A percentile compares a stretch with the other conserved stretches of the same genome.
Evolutionary conservation across 2,329 filamentous ascomycete species (phyloP).

Genomic region (Penicillium janthinellum): DNA sequence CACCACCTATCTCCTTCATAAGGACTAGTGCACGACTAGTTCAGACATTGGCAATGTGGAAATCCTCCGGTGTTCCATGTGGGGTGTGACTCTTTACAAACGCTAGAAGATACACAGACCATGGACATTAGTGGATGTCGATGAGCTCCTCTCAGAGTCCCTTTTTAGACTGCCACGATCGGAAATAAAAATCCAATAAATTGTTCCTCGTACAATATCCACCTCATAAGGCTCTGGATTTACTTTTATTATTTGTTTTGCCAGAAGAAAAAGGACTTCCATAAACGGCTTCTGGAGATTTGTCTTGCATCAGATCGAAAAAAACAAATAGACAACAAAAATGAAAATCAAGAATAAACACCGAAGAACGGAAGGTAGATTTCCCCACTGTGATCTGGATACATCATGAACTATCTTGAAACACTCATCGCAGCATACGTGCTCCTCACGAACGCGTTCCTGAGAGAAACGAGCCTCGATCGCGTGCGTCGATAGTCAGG

Average conservation of each 20-base stretch:
- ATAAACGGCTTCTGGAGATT: not conserved
- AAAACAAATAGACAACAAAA: not conserved
- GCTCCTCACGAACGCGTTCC: not conserved
- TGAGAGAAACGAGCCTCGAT: slow-evolving; percentile 6
- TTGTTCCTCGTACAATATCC: not conserved
- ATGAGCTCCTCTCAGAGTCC: not conserved
- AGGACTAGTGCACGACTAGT: slow-evolving; percentile 12
- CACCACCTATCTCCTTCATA: not conserved
- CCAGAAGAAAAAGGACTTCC: not conserved
- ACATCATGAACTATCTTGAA: slow-evolving; percentile 23
- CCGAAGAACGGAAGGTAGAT: not conserved
- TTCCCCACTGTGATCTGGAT: slow-evolving; percentile 13
- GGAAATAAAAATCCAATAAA: not conserved
- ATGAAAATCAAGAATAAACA: not conserved
- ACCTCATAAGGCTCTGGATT: not conserved
- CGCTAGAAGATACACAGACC: not conserved
- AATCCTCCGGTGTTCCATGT: slow-evolving; percentile 11
- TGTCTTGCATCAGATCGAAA: slow-evolving; percentile 18
- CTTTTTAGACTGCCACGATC: slow-evolving; percentile 7
- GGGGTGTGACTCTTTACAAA: not conserved
- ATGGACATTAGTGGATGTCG: not conserved
- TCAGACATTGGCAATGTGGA: slow-evolving; percentile 7
- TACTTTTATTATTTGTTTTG: not conserved
- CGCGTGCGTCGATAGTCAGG: slow-evolving; percentile 24
- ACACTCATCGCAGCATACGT: slow-evolving; percentile 13